Base-by-base conservation (phyloP, 1,284 basidiomycete genomes). In the Cryptococcus floricola region DNA sequence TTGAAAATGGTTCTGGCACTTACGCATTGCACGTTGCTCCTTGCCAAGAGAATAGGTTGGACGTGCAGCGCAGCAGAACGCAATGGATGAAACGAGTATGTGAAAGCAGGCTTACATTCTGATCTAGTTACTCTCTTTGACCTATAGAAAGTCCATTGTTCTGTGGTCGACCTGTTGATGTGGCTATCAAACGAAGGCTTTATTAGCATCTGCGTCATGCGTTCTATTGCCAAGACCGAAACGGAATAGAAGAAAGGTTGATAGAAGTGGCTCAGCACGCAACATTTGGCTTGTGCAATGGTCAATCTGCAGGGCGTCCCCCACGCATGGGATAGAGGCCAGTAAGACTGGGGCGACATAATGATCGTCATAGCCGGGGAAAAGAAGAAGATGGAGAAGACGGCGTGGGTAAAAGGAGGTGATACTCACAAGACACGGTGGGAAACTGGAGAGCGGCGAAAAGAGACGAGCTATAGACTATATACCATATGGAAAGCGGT, bases 281-380 rank as follows among this genome's bases (percentile, higher is more conserved):
- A 69, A 65, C 59, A 59, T 66, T 71, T 70, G 70, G 70, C 68
- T 67, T 57, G 64, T 67, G 61, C 65, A 57, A 62, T 50, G 54
- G 65, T 68, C 65, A 61, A 66, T 74, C 72, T 68, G 58, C 72
- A 68, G 56, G 65, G 68, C 66, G 68, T 70, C 68, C 68, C 67
- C 66, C 62, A 58, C 56, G 53, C 39, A 48, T 60, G 60, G 63
- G 68, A 71, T 68, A 65, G 64, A 70, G 65, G 66, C 66, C 64
- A 56, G 56, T 74, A 70, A 67, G 72, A 74, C 72, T 74, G 72
- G 72, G 72, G 72, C 72, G 72, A 74, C 72, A 54, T 59, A 47
- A 61, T 57, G 54, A 45, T 74, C 71, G 61, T 74, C 71, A 67
- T 57, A 53, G 63, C 64, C 57, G 49, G 49, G 28, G 41, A 48